Evolutionary conservation across 176 grass and related monocot genomes (phyloP), one percentile per base, ranked within the genome.

Genomic region (Alopecurus myosuroides): DNA sequence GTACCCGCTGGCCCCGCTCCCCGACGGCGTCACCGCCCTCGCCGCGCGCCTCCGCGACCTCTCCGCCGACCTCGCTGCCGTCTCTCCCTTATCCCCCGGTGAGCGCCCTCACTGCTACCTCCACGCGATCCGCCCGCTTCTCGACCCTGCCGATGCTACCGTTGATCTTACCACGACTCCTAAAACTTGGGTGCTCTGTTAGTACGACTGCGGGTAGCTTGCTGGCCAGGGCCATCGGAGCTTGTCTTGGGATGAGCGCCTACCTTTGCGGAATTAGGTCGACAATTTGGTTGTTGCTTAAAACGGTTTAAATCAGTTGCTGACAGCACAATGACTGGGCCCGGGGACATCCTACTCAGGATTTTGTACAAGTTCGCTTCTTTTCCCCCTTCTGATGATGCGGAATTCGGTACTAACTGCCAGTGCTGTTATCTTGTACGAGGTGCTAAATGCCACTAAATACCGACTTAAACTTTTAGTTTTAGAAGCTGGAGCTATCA

Each of bases 1-100:
- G 65, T 96, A 94, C 75, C 89, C 88, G 37, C 73, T 92, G 39
- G 5, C 81, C 35, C 86, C 78, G 52, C 69, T 99, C 11, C 52
- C 94, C 15, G 88, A 91, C 26, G 88, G 80, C 25, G 90, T 83
- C 25, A 17, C 73, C 11, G 55, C 53, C 58, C 82, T 96, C 30
- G 88, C 85, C 34, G 83, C 65, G 20, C 89, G 82, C 22, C 91
- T 99, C 63, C 88, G 84, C 67, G 39, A 58, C 22, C 79, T 94
- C 26, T 89, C 86, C 14, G 68, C 88, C 42, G 91, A 80, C 77
- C 89, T 99, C 75, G 50, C 81, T 1, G 86, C 82, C 70, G 74
- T 77, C 12, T 36, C 33, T 39, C 86, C 89, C 46, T 7, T 92
- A 20, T 73, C 88, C 29, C 40, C 81, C 7, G 91, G 97, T 98